phyloP scores from a whole-genome alignment of 140 eudicot species.

The Ambrosia hybrid region DNA sequence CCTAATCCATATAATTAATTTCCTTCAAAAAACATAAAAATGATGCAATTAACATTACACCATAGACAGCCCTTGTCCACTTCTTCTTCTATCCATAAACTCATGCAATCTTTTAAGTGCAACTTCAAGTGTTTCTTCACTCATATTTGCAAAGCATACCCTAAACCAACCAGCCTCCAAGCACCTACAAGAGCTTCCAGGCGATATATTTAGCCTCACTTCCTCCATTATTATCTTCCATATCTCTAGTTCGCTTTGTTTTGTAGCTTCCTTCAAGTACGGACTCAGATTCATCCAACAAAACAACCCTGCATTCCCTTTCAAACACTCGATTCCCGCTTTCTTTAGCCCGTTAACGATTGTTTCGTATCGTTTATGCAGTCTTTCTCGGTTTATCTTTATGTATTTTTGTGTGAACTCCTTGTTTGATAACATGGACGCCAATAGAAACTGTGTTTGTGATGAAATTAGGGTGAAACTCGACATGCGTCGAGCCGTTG shows the following conservation, averaged over 20 bases:
- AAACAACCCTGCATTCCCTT: constrained; percentile 87
- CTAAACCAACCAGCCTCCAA: constrained; percentile 93
- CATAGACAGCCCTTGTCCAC: neutral
- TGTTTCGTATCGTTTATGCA: constrained; percentile 60
- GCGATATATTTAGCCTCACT: constrained; percentile 76
- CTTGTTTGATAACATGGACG: constrained; percentile 68
- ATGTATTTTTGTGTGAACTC: constrained; percentile 67
- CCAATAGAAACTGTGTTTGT: constrained; percentile 80
- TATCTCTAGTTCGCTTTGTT: constrained; percentile 55
- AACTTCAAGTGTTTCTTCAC: constrained; percentile 75
- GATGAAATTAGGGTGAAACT: constrained; percentile 91
- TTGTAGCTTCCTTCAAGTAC: constrained; percentile 43
- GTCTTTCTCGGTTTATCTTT: constrained; percentile 62
- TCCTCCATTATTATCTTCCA: constrained; percentile 61
- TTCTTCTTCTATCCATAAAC: constrained; percentile 39
- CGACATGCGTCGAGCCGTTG: constrained; percentile 92
- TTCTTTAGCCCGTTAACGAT: constrained; percentile 59
- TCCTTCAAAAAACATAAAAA: neutral
- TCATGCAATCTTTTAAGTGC: constrained; percentile 64
- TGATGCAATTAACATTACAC: neutral
- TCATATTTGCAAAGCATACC: constrained; percentile 94
- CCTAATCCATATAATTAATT: neutral
- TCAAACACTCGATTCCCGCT: constrained; percentile 73
- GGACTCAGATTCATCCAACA: constrained; percentile 94
- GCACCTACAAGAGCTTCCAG: constrained; percentile 90